Percentiles rank a stretch among this genome's conserved stretches.
Conservation (phyloP, 805 yeast species). For the Sugiyamaella mastotermitis region DNA sequence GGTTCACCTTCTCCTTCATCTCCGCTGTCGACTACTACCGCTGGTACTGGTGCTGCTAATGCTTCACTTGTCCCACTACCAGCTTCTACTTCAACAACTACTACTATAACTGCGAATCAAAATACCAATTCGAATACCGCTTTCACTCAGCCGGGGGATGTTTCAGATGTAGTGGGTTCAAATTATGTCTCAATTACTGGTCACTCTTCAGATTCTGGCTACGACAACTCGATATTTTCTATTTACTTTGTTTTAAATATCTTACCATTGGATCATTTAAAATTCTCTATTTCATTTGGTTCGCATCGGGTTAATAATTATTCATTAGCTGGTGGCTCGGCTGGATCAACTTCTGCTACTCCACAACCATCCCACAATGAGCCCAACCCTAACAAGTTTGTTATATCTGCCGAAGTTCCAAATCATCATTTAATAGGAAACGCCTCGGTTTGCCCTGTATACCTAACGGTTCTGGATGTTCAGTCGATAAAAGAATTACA, state of each 20-base stretch:
- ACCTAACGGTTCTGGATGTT: constrained; percentile 9
- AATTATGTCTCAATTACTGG: constrained; percentile 9
- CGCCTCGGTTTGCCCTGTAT: constrained; percentile 6
- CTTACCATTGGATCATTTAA: constrained; percentile 2
- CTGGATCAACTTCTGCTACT: constrained; percentile 39
- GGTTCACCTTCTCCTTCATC: neutral
- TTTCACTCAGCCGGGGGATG: no score
- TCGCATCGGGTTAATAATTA: constrained; percentile 5
- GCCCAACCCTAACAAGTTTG: constrained; percentile 9
- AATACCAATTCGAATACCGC: no score
- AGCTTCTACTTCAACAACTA: no score
- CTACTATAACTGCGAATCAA: no score
- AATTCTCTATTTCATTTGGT: constrained; percentile 12
- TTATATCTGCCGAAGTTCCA: constrained; percentile 13
- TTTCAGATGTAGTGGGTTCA: no score
- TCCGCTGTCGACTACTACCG: neutral
- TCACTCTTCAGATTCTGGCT: constrained; percentile 12
- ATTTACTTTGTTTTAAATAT: constrained; percentile 63
- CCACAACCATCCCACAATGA: neutral
- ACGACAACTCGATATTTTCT: constrained; percentile 11
- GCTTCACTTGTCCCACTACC: no score
- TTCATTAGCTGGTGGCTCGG: constrained; percentile 67
- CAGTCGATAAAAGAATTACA: constrained; percentile 7
- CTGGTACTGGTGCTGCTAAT: neutral
- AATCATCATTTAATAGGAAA: constrained; percentile 4